A percentile compares a stretch with the other conserved stretches of the same genome.
These are phyloP conservation scores for Coemansia sp. DNA, from an alignment of 192 early-diverging fungal genomes.

Conservation along the genomic window DNA sequence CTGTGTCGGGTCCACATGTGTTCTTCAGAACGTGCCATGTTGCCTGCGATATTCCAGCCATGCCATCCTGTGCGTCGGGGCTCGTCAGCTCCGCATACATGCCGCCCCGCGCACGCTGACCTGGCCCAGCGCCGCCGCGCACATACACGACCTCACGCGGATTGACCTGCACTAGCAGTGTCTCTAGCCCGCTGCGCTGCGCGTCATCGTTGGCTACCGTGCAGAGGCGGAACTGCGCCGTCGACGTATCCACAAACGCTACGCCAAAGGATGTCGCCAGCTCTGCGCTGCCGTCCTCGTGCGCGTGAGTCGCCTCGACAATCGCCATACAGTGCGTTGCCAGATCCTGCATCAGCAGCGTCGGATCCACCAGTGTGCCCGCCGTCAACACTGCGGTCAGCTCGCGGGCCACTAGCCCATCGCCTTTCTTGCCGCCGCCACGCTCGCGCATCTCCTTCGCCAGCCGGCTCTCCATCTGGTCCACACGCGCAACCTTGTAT, in stretches of 20 bases:
- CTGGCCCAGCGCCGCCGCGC: slow-evolving; percentile 45
- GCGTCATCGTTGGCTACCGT: slow-evolving; percentile 77
- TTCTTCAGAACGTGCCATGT: slow-evolving; percentile 56
- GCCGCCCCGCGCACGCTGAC: slow-evolving; percentile 18
- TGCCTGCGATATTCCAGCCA: slow-evolving; percentile 50
- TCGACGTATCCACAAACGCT: slow-evolving; percentile 93
- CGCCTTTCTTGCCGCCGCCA: slow-evolving; percentile 55
- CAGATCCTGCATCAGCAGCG: slow-evolving; percentile 84
- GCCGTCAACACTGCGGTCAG: slow-evolving; percentile 84
- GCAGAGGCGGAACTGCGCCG: slow-evolving; percentile 84
- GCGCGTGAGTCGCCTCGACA: slow-evolving; percentile 60
- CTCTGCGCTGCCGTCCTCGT: slow-evolving; percentile 1
- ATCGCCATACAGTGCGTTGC: slow-evolving; percentile 95
- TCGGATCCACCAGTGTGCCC: slow-evolving; percentile 88
- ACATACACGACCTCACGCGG: slow-evolving; percentile 84
- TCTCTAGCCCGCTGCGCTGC: slow-evolving; percentile 88
- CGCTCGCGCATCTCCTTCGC: slow-evolving; percentile 91
- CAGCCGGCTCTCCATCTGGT: slow-evolving; percentile 94
- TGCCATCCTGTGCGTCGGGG: slow-evolving; percentile 51
- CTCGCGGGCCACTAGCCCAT: slow-evolving; percentile 82
- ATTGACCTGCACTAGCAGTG: slow-evolving; percentile 86
- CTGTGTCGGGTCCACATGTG: slow-evolving; percentile 39
- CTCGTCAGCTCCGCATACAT: slow-evolving; percentile 13
- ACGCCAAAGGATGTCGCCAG: slow-evolving; percentile 70
- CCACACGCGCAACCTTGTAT: slow-evolving; percentile 93